These are phyloP conservation scores for Cercospora zeae-maydis DNA, from an alignment of 2,329 filamentous ascomycete genomes.

Conservation along the genomic window DNA sequence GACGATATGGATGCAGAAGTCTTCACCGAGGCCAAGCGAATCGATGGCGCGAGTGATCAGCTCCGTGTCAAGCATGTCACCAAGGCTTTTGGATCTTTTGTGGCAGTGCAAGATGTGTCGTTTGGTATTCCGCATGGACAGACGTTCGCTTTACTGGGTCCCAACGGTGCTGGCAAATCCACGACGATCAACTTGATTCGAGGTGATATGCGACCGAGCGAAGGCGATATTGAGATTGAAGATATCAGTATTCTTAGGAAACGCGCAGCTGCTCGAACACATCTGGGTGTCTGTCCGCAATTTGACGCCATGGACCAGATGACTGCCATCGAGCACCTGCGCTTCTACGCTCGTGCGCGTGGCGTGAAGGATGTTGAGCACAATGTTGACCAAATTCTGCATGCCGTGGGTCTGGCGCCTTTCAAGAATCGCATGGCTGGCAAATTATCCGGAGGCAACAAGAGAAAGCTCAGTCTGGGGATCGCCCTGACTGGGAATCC, in stretches of 20 bases:
- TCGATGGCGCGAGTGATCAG: constrained; percentile 61
- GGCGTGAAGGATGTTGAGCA: constrained; percentile 71
- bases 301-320: constrained; percentile 77
- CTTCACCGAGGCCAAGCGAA: constrained; percentile 60
- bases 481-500: constrained; percentile 94
- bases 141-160: constrained; percentile 83
- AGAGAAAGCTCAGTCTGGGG: constrained; percentile 83
- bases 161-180: constrained; percentile 87
- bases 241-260: constrained; percentile 69
- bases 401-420: constrained; percentile 70
- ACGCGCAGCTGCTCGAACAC: constrained; percentile 66
- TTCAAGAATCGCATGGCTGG: constrained; percentile 73
- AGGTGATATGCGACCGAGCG: constrained; percentile 75
- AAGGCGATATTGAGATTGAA: constrained; percentile 74
- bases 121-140: constrained; percentile 78
- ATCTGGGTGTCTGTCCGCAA: constrained; percentile 86
- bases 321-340: constrained; percentile 81
- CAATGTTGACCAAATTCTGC: constrained; percentile 75
- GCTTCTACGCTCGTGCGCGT: constrained; percentile 81
- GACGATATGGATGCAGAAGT: constrained; percentile 55
- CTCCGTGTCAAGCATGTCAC: constrained; percentile 76
- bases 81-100: constrained; percentile 71
- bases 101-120: constrained; percentile 77
- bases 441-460: constrained; percentile 84
- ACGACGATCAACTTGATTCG: constrained; percentile 86